A percentile compares a stretch with the other conserved stretches of the same genome.
phyloP scores from a whole-genome alignment of 208 protist species.

The Tritrichomonas musculus region DNA sequence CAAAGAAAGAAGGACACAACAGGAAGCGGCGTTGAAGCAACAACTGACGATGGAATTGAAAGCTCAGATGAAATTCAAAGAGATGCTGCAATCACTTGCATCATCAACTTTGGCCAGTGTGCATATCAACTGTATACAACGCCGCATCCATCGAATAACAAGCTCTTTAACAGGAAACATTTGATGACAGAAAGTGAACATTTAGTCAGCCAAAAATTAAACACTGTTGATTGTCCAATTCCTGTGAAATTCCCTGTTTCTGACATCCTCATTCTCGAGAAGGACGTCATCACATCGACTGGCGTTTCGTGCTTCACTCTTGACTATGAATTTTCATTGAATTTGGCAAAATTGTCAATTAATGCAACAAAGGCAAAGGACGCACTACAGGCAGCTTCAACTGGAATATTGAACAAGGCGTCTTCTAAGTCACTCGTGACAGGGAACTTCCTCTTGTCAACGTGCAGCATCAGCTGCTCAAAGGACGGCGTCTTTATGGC shows the following conservation, averaged over 20 bases:
- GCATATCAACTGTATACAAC: neutral
- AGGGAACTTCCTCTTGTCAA: neutral
- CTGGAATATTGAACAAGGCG: no score
- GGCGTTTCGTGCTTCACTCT: neutral
- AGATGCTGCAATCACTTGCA: neutral
- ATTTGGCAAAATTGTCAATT: no score
- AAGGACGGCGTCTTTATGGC: neutral
- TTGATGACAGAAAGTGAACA: neutral
- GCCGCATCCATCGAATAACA: neutral
- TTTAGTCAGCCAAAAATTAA: neutral
- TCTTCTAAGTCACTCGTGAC: neutral
- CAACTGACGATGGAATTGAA: neutral
- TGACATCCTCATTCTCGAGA: neutral
- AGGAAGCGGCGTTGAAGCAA: no score
- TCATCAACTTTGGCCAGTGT: neutral
- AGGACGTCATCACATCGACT: neutral
- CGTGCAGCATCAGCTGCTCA: neutral
- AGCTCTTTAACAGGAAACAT: neutral
- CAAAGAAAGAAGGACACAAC: neutral
- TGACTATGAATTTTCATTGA: no score
- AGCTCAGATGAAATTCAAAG: neutral
- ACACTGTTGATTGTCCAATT: neutral
- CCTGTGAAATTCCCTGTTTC: neutral
- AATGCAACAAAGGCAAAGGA: no score
- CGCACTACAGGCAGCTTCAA: no score